Base-by-base conservation (phyloP, 1,139 yeast genomes). In the Waltiozyma sp. region DNA sequence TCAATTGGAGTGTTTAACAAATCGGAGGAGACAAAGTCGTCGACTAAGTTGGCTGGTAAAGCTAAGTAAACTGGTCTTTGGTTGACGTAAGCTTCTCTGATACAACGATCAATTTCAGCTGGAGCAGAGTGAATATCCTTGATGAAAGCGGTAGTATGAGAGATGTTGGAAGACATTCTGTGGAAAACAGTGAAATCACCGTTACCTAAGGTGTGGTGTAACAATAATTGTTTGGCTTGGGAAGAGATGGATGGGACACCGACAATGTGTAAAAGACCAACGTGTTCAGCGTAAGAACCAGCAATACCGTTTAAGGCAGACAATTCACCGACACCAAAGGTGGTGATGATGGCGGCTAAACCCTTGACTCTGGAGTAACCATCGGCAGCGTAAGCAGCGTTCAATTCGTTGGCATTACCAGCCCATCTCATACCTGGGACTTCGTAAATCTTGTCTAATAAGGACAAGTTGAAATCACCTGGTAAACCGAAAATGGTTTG, bases 1-100 rank as follows among this genome's bases (percentile, higher is more conserved):
- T 82, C 80, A 56, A 86, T 71, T 49, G 88, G 87, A 38, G 73
- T 73, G 36, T 74, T 68, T 58, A 84, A 70, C 50, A 72, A 63
- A 36, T 64, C 59, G 19, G 76, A 71, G 39, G 81, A 78, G 40
- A 85, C 80, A 44, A 59, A 64, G 57, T 70, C 68, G 58, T 82
- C 88, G 46, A 82, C 83, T 61, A 84, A 70, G 69, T 86, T 85
- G 47, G 91, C 83, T 52, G 95, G 95, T 47, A 85, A 65, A 38
- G 86, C 94, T 55, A 86, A 63, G 66, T 86, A 86, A 23, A 83
- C 93, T 28, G 95, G 94, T 64, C 88, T 77, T 63, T 84, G 93
- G 56, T 72, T 67, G 43, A 77, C 65, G 64, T 73, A 79, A 38
- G 93, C 89, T 49, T 73, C 76, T 61, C 81, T 73, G 58, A 86